Base-by-base conservation (phyloP, 2,329 filamentous ascomycete genomes). In the Hypoxylon sp. region DNA sequence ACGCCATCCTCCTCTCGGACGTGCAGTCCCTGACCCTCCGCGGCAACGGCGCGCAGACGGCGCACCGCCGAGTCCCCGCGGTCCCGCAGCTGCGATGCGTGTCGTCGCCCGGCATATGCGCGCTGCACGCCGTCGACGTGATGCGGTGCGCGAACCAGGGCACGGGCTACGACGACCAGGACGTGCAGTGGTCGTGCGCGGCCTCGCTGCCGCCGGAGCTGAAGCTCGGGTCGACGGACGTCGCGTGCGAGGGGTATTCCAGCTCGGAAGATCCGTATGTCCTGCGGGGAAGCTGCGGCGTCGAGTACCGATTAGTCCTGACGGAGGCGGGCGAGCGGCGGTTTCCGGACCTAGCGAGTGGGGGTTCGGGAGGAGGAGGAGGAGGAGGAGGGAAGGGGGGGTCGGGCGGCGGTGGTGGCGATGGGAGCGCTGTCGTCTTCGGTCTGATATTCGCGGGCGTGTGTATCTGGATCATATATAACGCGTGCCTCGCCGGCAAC, bases 81-180 rank as follows among this genome's bases (percentile, higher is more conserved):
- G 85, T 94, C 48, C 93, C 93, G 0, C 90, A 96, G 80, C 85
- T 97, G 13, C 86, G 82, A 72, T 97, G 94, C 80, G 79, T 90
- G 57, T 92, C 91, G 26, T 84, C 87, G 55, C 84, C 80, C 7
- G 81, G 82, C 55, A 77, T 91, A 60, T 91, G 89, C 81, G 77
- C 84, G 39, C 84, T 94, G 58, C 91, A 94, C 81, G 80, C 87
- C 24, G 80, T 97, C 65, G 91, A 96, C 70, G 81, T 90, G 11
- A 92, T 98, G 90, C 92, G 93, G 72, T 99, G 94, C 84, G 90
- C 85, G 65, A 98, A 98, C 80, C 85, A 90, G 64, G 95, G 94
- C 64, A 82, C 87, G 28, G 90, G 90, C 64, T 97, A 97, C 81
- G 87, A 88, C 66, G 76, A 81, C 44, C 89, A 95, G 78, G 91